A percentile compares a stretch with the other conserved stretches of the same genome.
phyloP scores from a whole-genome alignment of 2,329 filamentous ascomycete genomes.

The Chrysoporthe deuterocubensis region DNA sequence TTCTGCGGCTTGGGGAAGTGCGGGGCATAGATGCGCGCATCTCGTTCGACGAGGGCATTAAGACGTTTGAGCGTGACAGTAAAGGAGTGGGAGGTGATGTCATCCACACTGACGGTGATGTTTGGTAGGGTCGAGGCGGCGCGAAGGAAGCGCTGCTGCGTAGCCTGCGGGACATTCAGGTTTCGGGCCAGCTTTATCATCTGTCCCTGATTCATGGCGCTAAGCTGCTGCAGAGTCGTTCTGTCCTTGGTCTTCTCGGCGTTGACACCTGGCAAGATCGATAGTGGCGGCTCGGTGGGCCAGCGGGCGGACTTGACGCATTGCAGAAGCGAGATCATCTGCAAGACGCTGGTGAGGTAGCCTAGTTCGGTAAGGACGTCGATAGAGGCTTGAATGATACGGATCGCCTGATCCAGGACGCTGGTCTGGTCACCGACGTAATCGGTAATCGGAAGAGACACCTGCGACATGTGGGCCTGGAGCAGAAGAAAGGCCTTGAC shows the following conservation, averaged over 20 bases:
- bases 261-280: slow-evolving; percentile 77
- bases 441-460: slow-evolving; percentile 91
- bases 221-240: slow-evolving; percentile 47
- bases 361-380: slow-evolving; percentile 93
- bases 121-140: slow-evolving; percentile 71
- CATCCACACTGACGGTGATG: slow-evolving; percentile 63
- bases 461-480: slow-evolving; percentile 92
- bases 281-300: slow-evolving; percentile 79
- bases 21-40: slow-evolving; percentile 82
- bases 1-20: slow-evolving; percentile 92
- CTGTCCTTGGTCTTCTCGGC: slow-evolving; percentile 45
- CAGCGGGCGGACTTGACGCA: slow-evolving; percentile 91
- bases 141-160: slow-evolving; percentile 56
- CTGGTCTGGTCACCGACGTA: slow-evolving; percentile 92
- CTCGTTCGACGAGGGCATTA: slow-evolving; percentile 67
- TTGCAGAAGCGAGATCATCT: slow-evolving; percentile 86
- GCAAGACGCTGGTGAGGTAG: slow-evolving; percentile 73
- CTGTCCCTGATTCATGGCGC: slow-evolving; percentile 40
- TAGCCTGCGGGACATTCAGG: slow-evolving; percentile 52
- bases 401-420: slow-evolving; percentile 93
- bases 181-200: slow-evolving; percentile 51
- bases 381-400: slow-evolving; percentile 93
- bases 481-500: slow-evolving; percentile 94
- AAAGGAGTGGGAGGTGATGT: slow-evolving; percentile 65
- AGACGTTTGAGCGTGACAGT: slow-evolving; percentile 66